phyloP scores from a whole-genome alignment of 2,329 filamentous ascomycete genomes.

The Fusarium sarcochroum region DNA sequence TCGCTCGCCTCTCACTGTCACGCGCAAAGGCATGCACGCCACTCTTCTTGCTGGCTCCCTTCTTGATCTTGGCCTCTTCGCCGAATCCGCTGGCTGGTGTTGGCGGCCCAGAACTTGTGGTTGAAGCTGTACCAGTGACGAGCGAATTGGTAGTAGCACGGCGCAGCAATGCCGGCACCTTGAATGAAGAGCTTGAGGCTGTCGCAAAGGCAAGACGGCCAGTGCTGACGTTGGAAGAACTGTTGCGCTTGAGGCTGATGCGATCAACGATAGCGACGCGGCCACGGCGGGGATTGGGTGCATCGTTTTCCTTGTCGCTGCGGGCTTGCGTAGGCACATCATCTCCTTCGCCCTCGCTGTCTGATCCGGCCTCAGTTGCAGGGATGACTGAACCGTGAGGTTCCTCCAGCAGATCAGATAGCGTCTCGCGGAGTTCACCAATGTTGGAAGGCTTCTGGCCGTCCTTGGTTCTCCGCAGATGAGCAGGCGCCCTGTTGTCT shows the following conservation, averaged over 20 bases:
- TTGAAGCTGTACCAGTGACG: slow-evolving; percentile 56
- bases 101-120: slow-evolving; percentile 53
- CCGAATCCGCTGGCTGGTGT: slow-evolving; percentile 57
- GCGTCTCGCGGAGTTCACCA: slow-evolving; percentile 84
- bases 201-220: slow-evolving; percentile 71
- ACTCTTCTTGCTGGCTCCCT: slow-evolving; percentile 71
- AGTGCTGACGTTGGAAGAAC: slow-evolving; percentile 55
- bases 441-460: slow-evolving; percentile 80
- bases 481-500: slow-evolving; percentile 68
- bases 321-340: slow-evolving; percentile 36
- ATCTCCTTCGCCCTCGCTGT: slow-evolving; percentile 59
- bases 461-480: slow-evolving; percentile 72
- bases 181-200: slow-evolving; percentile 66
- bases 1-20: slow-evolving; percentile 69
- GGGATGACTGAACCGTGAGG: slow-evolving; percentile 65
- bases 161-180: slow-evolving; percentile 78
- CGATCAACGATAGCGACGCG: slow-evolving; percentile 75
- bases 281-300: slow-evolving; percentile 54
- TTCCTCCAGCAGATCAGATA: slow-evolving; percentile 87
- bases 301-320: slow-evolving; percentile 67
- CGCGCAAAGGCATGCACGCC: slow-evolving; percentile 73
- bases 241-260: slow-evolving; percentile 75
- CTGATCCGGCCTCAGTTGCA: slow-evolving; percentile 56
- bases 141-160: slow-evolving; percentile 79
- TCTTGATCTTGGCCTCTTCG: slow-evolving; percentile 70